These are phyloP conservation scores for Phytophthora podocarpi DNA, from an alignment of 352 stramenopile species.

Conservation along the genomic window DNA sequence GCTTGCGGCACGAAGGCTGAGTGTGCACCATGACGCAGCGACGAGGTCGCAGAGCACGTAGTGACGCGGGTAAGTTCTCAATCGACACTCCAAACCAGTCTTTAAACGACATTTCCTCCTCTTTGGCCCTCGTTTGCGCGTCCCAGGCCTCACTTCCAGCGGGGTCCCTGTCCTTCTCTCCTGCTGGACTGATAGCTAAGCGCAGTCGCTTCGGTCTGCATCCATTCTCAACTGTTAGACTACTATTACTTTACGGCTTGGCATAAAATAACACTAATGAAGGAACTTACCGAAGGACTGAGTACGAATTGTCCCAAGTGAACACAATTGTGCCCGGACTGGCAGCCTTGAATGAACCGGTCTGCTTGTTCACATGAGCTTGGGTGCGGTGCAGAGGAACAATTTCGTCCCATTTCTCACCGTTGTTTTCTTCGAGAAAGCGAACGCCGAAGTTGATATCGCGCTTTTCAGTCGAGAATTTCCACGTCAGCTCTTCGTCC, in stretches of 20 bases:
- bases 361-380: slow-evolving; percentile 43
- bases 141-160: slow-evolving; percentile 35
- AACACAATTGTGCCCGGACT: slow-evolving; percentile 50
- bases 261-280: background rate
- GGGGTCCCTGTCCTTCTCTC: background rate
- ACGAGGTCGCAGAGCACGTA: slow-evolving; percentile 45
- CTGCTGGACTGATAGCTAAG: slow-evolving; percentile 35
- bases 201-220: slow-evolving; percentile 50
- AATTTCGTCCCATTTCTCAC: slow-evolving; percentile 42
- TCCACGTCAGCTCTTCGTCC: slow-evolving; percentile 54
- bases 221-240: background rate
- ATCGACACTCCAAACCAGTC: slow-evolving; percentile 66
- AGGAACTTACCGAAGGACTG: slow-evolving; percentile 49
- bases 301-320: slow-evolving; percentile 73
- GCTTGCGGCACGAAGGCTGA: slow-evolving; percentile 50
- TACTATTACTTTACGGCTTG: too few relatives aligned
- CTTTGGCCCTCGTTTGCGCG: slow-evolving; percentile 33
- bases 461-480: slow-evolving; percentile 50
- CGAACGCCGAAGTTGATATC: slow-evolving; percentile 62
- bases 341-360: slow-evolving; percentile 39
- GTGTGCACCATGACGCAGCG: slow-evolving; percentile 57
- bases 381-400: slow-evolving; percentile 38
- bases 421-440: slow-evolving; percentile 47
- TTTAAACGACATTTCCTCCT: slow-evolving; percentile 57
- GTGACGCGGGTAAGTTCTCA: slow-evolving; percentile 34